Evolutionary conservation across 2,329 filamentous ascomycete genomes (phyloP).

Genomic region (Mycosphaerella sp.): DNA sequence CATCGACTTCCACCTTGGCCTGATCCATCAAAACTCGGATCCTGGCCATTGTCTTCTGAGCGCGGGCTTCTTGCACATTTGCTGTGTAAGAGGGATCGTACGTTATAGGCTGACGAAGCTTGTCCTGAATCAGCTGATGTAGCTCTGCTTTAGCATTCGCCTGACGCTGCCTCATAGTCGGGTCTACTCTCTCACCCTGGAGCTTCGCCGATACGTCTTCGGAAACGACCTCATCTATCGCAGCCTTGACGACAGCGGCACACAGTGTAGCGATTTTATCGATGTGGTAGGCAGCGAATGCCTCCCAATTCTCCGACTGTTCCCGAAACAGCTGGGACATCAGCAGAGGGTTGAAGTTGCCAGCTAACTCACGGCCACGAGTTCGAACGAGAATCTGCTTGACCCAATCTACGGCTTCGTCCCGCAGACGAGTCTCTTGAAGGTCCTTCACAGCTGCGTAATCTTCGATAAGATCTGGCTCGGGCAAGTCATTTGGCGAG

Average conservation of each 20-base stretch:
- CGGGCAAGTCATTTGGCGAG: slow-evolving; percentile 10
- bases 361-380: slow-evolving; percentile 54
- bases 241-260: slow-evolving; percentile 33
- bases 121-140: slow-evolving; percentile 43
- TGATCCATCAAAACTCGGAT: slow-evolving; percentile 11
- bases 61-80: slow-evolving; percentile 27
- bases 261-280: slow-evolving; percentile 32
- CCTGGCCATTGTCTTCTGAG: slow-evolving; percentile 7
- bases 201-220: slow-evolving; percentile 1
- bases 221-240: slow-evolving; percentile 21
- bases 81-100: slow-evolving; percentile 37
- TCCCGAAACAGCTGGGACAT: slow-evolving; percentile 55
- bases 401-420: slow-evolving; percentile 45
- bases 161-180: slow-evolving; percentile 37
- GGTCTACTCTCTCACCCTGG: slow-evolving; percentile 32
- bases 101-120: slow-evolving; percentile 33
- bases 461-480: slow-evolving; percentile 15
- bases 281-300: slow-evolving; percentile 36
- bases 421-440: slow-evolving; percentile 27
- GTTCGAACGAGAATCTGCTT: slow-evolving; percentile 51
- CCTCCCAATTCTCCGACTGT: slow-evolving; percentile 51
- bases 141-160: slow-evolving; percentile 25
- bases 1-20: slow-evolving; percentile 7
- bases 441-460: slow-evolving; percentile 15
- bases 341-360: slow-evolving; percentile 55